Conservation (phyloP, 1,139 yeast genomes). For the Eremothecium coryli region DNA sequence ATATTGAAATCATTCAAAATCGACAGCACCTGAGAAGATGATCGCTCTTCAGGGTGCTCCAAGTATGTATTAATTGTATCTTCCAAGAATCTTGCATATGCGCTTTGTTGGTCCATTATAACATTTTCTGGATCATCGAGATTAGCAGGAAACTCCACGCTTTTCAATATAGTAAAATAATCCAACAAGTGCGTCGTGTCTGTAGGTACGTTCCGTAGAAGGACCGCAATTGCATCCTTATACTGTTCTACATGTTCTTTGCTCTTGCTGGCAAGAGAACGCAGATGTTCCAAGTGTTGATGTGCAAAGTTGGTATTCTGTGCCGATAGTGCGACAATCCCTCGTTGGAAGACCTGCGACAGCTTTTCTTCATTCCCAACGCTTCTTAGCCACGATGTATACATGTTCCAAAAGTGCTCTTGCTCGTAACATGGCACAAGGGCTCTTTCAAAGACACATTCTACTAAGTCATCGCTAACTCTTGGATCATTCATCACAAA, state of each 20-base stretch:
- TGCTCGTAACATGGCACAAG: constrained; percentile 48
- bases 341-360: constrained; percentile 18
- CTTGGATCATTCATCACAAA: constrained; percentile 30
- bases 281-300: constrained; percentile 14
- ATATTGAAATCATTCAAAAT: constrained; percentile 31
- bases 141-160: constrained; percentile 16
- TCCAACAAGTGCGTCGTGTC: constrained; percentile 15
- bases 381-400: constrained; percentile 35
- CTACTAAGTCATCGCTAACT: constrained; percentile 17
- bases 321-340: constrained; percentile 14
- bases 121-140: constrained; percentile 17
- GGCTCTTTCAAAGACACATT: constrained; percentile 49
- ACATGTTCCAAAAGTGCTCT: constrained; percentile 49
- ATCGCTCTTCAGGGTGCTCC: constrained; percentile 10
- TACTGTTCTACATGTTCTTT: constrained; percentile 10
- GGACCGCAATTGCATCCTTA: constrained; percentile 11
- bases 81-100: constrained; percentile 23
- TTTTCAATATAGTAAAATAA: constrained; percentile 19
- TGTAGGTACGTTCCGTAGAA: constrained; percentile 15
- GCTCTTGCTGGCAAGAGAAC: constrained; percentile 8
- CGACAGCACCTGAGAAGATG: constrained; percentile 20
- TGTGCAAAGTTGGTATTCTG: constrained; percentile 14
- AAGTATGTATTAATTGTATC: constrained; percentile 20
- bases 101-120: constrained; percentile 18
- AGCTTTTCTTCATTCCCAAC: constrained; percentile 7